Base-by-base conservation (phyloP, 2,329 filamentous ascomycete genomes). In the Cercospora beticola region DNA sequence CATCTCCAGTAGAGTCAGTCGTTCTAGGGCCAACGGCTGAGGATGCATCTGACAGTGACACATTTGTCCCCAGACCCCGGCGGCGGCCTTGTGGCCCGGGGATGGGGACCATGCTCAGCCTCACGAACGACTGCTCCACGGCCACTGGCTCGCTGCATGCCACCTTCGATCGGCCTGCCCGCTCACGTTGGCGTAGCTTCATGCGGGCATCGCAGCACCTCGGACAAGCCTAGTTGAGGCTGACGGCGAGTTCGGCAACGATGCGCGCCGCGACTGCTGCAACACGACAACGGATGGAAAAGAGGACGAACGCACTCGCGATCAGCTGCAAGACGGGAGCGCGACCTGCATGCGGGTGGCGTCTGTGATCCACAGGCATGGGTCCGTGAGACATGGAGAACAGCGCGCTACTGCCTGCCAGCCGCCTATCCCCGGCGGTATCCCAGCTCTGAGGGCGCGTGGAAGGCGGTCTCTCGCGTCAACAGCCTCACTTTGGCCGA, bases 401-500 rank as follows among this genome's bases (percentile, higher is more conserved):
- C 18, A 62, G 33, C 36, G 33, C 36, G 59, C 59, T 62, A 21
- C 40, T 31, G 40, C 36, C 60, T 62, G 60, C 60, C 36, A 43
- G 16, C 61, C 61, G 61, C 23, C 18, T 43, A 33, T 21, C 60
- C 36, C 60, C 36, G 60, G 21, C 31, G 28, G 43, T 52, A 59
- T 49, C 61, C 28, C 61, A 64, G 60, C 21, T 49, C 23, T 23
- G 46, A 21, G 33, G 26, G 33, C 33, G 59, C 33, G 58, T 61
- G 36, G 30, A 40, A 33, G 66, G 62, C 66, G 54, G 66, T 62
- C 65, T 63, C 43, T 54, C 43, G 46, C 28, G 28, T 33, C 26
- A 63, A 54, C 67, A 65, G 63, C 67, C 67, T 68, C 67, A 68
- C 36, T 43, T n/a, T n/a, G 36, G 36, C 36, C 36, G 36, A 43